Evolutionary conservation across 345 rosid genomes (phyloP).

Genomic region (Lepidium aucheri): DNA sequence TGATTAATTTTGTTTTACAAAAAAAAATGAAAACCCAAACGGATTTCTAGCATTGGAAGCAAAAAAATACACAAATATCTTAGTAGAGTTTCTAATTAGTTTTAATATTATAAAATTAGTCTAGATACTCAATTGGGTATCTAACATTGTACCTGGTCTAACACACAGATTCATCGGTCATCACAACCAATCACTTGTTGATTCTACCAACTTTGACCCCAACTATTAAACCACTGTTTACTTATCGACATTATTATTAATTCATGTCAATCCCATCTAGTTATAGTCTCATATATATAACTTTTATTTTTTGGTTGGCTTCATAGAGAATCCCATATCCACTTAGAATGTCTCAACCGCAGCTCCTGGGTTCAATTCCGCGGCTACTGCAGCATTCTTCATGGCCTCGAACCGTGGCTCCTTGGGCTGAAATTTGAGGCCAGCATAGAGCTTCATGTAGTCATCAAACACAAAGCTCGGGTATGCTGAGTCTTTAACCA

Average conservation of each 20-base stretch:
- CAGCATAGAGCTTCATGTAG: slow-evolving; percentile 80
- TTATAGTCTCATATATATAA: neutral
- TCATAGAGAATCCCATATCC: neutral
- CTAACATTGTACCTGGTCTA: too few relatives aligned
- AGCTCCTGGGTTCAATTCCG: slow-evolving; percentile 29
- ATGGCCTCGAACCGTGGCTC: slow-evolving; percentile 82
- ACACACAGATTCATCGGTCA: slow-evolving; percentile 6
- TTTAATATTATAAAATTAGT: too few relatives aligned
- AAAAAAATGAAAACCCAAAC: too few relatives aligned
- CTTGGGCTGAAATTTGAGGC: slow-evolving; percentile 76
- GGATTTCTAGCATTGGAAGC: too few relatives aligned
- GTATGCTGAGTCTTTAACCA: slow-evolving; percentile 40
- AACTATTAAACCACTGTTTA: neutral
- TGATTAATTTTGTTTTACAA: too few relatives aligned
- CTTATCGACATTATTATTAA: neutral
- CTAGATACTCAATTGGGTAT: too few relatives aligned
- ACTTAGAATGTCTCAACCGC: slow-evolving; percentile 31
- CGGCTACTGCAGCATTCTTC: slow-evolving; percentile 37
- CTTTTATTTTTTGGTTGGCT: neutral
- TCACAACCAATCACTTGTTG: neutral
- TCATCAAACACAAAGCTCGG: slow-evolving; percentile 84
- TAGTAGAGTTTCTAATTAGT: too few relatives aligned
- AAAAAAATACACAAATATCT: too few relatives aligned
- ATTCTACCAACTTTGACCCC: neutral
- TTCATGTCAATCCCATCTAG: neutral